Evolutionary conservation across 345 rosid species (phyloP).

Genomic region (Syzygium oleosum): DNA sequence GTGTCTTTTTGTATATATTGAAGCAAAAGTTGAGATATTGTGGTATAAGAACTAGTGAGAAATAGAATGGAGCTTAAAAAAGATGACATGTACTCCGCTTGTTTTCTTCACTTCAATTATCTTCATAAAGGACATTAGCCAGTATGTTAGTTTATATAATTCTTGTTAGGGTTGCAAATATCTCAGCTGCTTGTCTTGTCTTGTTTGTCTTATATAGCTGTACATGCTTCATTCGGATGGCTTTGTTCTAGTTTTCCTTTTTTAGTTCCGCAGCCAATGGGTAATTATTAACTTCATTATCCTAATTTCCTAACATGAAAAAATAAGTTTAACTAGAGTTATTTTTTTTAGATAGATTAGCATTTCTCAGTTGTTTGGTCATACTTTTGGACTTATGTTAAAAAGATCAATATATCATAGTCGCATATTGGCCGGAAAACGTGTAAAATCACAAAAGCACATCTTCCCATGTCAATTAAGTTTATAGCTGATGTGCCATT

Average conservation of each 20-base stretch:
- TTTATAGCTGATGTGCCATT: background rate
- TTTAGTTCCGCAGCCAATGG: background rate
- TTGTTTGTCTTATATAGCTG: background rate
- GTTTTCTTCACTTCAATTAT: background rate
- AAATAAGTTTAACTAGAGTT: background rate
- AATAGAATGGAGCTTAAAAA: background rate
- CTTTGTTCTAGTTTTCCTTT: background rate
- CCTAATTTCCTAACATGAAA: background rate
- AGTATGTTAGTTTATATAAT: background rate
- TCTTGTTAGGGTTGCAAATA: background rate
- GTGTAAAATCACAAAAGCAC: background rate
- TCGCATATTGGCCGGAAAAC: background rate
- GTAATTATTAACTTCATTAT: background rate
- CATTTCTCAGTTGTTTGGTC: background rate
- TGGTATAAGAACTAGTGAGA: background rate
- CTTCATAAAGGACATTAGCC: background rate
- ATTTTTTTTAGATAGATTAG: background rate
- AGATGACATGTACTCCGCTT: background rate
- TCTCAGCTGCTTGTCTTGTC: background rate
- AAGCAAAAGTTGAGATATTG: background rate
- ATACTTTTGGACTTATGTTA: background rate
- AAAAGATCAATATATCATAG: background rate
- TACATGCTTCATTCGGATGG: background rate
- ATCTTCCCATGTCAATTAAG: background rate
- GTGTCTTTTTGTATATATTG: background rate